Evolutionary conservation across 345 rosid genomes (phyloP).

Genomic region (Gossypium ekmanianum): DNA sequence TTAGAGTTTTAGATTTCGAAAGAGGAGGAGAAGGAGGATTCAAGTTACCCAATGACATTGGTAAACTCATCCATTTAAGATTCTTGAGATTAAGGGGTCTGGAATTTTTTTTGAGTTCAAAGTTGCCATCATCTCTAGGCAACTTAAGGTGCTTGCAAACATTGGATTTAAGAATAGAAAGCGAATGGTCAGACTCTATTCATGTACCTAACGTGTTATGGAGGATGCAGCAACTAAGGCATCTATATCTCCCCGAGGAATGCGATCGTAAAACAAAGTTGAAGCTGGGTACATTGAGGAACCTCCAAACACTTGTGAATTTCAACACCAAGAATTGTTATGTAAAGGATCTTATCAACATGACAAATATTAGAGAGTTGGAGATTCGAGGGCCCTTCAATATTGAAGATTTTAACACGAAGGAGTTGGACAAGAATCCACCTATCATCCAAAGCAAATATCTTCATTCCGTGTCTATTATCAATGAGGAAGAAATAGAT

Average conservation of each 20-base stretch:
- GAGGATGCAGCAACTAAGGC: conserved; percentile 8
- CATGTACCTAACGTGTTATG: background rate
- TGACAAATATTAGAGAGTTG: background rate
- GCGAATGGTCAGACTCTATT: accelerated
- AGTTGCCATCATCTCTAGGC: background rate
- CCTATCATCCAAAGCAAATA: too few species aligned
- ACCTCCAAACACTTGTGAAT: background rate
- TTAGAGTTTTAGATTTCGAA: conserved; percentile 32
- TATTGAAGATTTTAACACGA: background rate
- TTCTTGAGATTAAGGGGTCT: conserved; percentile 19
- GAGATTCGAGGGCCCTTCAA: background rate
- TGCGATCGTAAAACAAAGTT: background rate
- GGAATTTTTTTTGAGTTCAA: background rate
- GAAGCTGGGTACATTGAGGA: background rate
- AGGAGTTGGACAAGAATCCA: background rate
- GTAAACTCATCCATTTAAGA: conserved; percentile 34
- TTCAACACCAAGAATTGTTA: background rate
- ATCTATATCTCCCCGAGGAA: background rate
- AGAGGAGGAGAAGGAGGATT: background rate
- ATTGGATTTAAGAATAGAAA: conserved; percentile 19
- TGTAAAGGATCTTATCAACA: background rate
- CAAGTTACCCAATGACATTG: conserved; percentile 19
- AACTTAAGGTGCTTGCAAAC: background rate
- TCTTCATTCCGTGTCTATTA: background rate
- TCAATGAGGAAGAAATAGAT: background rate